Evolutionary conservation across 306 rosid species (phyloP), one percentile per base, ranked within the genome.

Genomic region (Begonia fuchsioides): DNA sequence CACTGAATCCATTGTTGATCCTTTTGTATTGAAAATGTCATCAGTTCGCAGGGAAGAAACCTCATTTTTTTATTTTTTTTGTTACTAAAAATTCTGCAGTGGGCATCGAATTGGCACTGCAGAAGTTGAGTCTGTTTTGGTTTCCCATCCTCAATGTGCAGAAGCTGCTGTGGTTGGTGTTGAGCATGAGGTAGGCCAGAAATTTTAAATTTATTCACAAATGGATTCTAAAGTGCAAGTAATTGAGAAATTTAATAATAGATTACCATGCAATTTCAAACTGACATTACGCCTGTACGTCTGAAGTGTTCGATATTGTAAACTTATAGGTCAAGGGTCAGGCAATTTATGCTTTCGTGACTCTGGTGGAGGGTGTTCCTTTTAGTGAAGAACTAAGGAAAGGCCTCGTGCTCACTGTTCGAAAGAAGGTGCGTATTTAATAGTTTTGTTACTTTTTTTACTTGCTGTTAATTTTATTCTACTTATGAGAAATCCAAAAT

Each of bases 31-130:
- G 12, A 41, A 41, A 2, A 41, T 10, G 9, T 10, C 12, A 2
- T 2, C 14, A 41, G 45, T 10, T 41, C 12, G n/a, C 12, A 13
- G 14, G 14, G 45, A 41, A 10, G 45, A 41, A 41, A 41, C 45
- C 14, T 41, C 12, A 41, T 5, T 41, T 8, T 10, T 41, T 41
- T 10, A 39, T 52, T 61, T 65, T 44, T 45, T 58, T 41, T 47
- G 20, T 7, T 26, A 17, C 9, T 58, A 50, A 41, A 10, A 49
- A 53, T 15, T 57, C 49, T 64, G 69, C 78, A 85, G 93, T 70
- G 95, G 95, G 15, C 95, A 86, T 73, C 95, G 95, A 51, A 86
- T 86, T 54, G 95, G 95, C 72, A 86, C 95, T 12, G 93, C 95
- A 16, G 95, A 86, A 67, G 93, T 86, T 60, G 95, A 86, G 72